A percentile compares a stretch with the other conserved stretches of the same genome.
These are phyloP conservation scores for Aspergillus ochraceoroseus DNA, from an alignment of 2,329 filamentous ascomycete genomes.

Conservation along the genomic window DNA sequence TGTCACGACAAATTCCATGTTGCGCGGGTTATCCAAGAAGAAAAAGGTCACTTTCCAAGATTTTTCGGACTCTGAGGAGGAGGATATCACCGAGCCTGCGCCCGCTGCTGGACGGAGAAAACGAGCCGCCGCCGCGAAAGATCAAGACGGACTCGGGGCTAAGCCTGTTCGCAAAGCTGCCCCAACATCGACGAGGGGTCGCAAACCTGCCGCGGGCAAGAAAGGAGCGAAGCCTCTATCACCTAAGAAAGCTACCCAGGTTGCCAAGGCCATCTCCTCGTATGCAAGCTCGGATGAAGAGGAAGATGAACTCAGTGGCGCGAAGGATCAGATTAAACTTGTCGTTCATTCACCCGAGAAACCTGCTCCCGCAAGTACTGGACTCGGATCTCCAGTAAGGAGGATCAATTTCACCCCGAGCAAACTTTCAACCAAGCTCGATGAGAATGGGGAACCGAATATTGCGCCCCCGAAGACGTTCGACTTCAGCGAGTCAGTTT, in stretches of 20 bases:
- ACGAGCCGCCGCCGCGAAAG: constrained; percentile 21
- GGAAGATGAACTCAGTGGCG: constrained; percentile 42
- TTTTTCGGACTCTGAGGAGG: constrained; percentile 40
- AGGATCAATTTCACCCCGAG: constrained; percentile 30
- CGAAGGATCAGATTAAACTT: constrained; percentile 34
- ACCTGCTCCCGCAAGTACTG: constrained; percentile 24
- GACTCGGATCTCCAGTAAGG: constrained; percentile 35
- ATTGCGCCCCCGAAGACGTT: constrained; percentile 28
- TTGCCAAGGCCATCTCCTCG: constrained; percentile 39
- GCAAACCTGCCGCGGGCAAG: constrained; percentile 33
- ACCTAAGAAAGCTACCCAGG: constrained; percentile 47
- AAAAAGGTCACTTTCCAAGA: constrained; percentile 49
- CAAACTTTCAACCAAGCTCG: constrained; percentile 25
- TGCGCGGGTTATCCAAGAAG: constrained; percentile 29
- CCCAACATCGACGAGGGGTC: constrained; percentile 27
- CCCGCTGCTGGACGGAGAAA: constrained; percentile 24
- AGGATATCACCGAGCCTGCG: constrained; percentile 32
- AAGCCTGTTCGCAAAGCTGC: constrained; percentile 46
- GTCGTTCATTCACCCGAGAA: constrained; percentile 36
- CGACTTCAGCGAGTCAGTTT: constrained; percentile 31
- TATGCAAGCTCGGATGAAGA: constrained; percentile 39
- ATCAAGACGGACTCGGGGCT: constrained; percentile 39
- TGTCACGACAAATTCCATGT: constrained; percentile 30
- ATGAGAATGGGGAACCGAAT: constrained; percentile 34
- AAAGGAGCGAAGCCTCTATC: constrained; percentile 40